phyloP scores from a whole-genome alignment of 148 eudicot species.

The Cornus suecica region DNA sequence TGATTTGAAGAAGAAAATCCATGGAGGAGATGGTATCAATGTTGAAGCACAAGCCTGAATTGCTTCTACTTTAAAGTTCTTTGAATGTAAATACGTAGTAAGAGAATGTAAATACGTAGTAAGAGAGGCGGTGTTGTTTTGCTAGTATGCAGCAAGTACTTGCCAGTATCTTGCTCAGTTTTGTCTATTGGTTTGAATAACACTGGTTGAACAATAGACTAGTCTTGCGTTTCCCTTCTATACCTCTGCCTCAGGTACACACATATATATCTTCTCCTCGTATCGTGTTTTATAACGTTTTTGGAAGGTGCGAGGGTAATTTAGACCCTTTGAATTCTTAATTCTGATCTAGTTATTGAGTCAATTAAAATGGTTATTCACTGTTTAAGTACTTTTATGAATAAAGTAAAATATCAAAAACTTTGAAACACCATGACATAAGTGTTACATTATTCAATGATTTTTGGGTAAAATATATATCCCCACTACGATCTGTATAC shows the following conservation, averaged over 20 bases:
- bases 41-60: neutral
- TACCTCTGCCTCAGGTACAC: neutral
- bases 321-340: no score
- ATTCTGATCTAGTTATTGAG: no score
- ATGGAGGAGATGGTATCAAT: neutral
- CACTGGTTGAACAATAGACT: neutral
- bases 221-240: neutral
- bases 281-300: no score
- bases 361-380: no score
- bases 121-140: neutral
- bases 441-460: no score
- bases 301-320: no score
- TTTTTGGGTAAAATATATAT: no score
- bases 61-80: neutral
- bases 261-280: no score
- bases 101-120: neutral
- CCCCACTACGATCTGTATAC: no score
- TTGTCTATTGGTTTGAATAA: conserved; percentile 1
- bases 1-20: neutral
- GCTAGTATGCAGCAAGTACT: neutral
- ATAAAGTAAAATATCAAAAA: no score
- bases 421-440: no score
- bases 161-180: conserved; percentile 9
- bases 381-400: no score
- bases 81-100: neutral